Evolutionary conservation across 2,329 filamentous ascomycete genomes (phyloP).

Genomic region (Colletotrichum godetiae): DNA sequence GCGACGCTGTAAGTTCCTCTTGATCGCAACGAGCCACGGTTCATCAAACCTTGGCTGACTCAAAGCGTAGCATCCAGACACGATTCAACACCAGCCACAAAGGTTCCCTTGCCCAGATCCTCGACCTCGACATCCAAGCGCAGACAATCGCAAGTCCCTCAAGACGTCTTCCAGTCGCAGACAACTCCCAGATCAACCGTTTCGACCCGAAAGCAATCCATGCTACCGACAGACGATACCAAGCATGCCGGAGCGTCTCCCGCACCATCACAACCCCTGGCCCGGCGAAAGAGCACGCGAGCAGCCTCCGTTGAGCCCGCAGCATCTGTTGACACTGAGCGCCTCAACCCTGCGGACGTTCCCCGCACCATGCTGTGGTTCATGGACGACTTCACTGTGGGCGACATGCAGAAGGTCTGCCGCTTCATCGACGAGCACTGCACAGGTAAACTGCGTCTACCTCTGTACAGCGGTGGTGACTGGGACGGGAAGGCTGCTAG

Average conservation of each 20-base stretch:
- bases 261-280: background rate
- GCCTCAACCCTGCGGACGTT: conserved; percentile 26
- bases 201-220: background rate
- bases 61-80: conserved; percentile 14
- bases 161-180: background rate
- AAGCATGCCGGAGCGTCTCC: background rate
- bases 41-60: background rate
- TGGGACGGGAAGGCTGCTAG: conserved; percentile 32
- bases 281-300: conserved; percentile 10
- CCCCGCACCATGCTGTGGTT: conserved; percentile 34
- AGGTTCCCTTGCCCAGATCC: background rate
- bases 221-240: background rate
- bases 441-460: conserved; percentile 30
- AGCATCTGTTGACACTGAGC: background rate
- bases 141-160: background rate
- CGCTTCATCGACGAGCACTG: conserved; percentile 33
- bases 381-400: conserved; percentile 33
- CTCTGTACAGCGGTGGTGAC: conserved; percentile 30
- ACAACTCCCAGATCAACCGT: background rate
- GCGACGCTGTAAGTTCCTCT: conserved; percentile 14
- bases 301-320: background rate
- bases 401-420: conserved; percentile 34
- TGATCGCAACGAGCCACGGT: background rate
- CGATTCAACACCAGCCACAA: conserved; percentile 11
- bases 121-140: conserved; percentile 12